Evolutionary conservation across 164 flowering plant species (phyloP).

Genomic region (Cinnamomum chago): DNA sequence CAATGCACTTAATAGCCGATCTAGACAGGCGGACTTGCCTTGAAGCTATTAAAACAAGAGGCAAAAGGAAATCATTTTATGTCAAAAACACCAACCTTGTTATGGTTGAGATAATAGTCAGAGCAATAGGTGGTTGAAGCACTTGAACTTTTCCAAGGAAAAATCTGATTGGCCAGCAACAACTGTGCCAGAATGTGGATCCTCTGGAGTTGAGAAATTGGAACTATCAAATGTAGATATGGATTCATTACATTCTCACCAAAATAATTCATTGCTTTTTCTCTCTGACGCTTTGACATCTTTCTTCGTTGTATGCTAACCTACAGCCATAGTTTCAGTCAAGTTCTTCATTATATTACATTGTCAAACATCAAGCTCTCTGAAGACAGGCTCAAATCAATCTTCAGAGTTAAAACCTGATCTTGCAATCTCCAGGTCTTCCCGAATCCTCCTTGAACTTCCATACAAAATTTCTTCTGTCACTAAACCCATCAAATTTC

Average conservation of each 20-base stretch:
- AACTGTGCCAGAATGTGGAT: slow-evolving; percentile 33
- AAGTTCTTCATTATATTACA: slow-evolving; percentile 17
- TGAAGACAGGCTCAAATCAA: slow-evolving; percentile 17
- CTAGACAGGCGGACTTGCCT: neutral
- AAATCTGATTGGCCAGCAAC: slow-evolving; percentile 15
- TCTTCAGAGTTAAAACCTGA: slow-evolving; percentile 30
- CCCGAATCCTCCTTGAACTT: slow-evolving; percentile 28
- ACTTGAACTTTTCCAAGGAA: slow-evolving; percentile 28
- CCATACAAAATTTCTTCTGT: slow-evolving; percentile 38
- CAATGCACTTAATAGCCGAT: neutral
- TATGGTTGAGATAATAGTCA: slow-evolving; percentile 11
- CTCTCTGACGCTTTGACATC: slow-evolving; percentile 67
- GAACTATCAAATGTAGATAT: slow-evolving; percentile 90
- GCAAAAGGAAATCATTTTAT: neutral
- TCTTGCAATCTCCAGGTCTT: slow-evolving; percentile 10
- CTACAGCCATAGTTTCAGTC: slow-evolving; percentile 30
- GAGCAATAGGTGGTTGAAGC: slow-evolving; percentile 15
- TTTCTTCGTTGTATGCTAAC: slow-evolving; percentile 66
- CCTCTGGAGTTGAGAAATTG: slow-evolving; percentile 79
- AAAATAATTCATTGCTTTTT: slow-evolving; percentile 84
- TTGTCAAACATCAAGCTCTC: slow-evolving; percentile 50
- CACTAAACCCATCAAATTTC: slow-evolving; percentile 14
- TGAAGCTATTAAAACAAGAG: neutral
- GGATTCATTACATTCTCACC: slow-evolving; percentile 76
- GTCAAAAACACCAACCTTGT: slow-evolving; percentile 37